Evolutionary conservation across 2,329 filamentous ascomycete species (phyloP).

Genomic region (Plectosphaerella plurivora): DNA sequence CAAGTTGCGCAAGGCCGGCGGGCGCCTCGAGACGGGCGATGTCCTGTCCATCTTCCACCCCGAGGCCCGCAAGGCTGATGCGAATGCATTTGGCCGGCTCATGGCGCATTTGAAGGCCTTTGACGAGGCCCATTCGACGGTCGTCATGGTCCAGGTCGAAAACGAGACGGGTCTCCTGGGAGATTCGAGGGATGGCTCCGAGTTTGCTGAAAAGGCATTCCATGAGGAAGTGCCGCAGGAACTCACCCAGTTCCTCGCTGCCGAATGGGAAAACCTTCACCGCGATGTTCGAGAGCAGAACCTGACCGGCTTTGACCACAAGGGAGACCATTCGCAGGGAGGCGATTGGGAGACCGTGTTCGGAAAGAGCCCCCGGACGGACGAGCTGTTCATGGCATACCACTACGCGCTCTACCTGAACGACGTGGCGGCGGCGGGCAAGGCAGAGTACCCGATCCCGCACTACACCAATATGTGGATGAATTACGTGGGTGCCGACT

Average conservation of each 20-base stretch:
- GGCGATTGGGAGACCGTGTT: conserved; percentile 21
- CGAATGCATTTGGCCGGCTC: conserved; percentile 20
- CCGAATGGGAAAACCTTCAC: conserved; percentile 1
- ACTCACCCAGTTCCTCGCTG: conserved; percentile 6
- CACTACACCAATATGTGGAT: conserved; percentile 22
- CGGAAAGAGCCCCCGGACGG: conserved; percentile 13
- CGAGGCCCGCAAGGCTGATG: conserved; percentile 15
- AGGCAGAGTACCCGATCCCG: conserved; percentile 16
- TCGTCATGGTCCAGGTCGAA: conserved; percentile 49
- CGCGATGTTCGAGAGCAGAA: neutral
- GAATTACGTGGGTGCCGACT: conserved; percentile 16
- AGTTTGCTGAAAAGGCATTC: conserved; percentile 30
- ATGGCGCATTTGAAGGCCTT: conserved; percentile 29
- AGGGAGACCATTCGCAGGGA: neutral
- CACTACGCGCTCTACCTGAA: conserved; percentile 19
- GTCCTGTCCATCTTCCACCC: conserved; percentile 20
- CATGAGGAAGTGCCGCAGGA: conserved; percentile 18
- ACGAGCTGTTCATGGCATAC: conserved; percentile 23
- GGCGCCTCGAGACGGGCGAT: conserved; percentile 16
- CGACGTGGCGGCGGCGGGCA: conserved; percentile 19
- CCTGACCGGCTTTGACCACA: neutral
- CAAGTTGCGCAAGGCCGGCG: conserved; percentile 21
- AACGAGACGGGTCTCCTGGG: conserved; percentile 44
- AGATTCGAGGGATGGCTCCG: conserved; percentile 39
- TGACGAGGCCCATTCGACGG: conserved; percentile 36